Evolutionary conservation across 75 land plant genomes (phyloP).

Genomic region (Pseudotsuga menziesii): DNA sequence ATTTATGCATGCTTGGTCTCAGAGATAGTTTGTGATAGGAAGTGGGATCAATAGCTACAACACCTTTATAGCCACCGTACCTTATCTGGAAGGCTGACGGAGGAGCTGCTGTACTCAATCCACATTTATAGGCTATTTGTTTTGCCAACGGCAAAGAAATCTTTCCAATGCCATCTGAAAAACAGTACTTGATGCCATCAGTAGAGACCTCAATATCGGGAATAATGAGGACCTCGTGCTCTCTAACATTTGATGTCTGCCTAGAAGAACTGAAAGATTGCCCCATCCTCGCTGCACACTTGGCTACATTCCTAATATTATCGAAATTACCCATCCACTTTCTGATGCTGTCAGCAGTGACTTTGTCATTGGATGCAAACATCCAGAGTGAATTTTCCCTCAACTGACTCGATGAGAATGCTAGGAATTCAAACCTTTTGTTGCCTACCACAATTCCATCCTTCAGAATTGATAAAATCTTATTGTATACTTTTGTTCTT

Average conservation of each 20-base stretch:
- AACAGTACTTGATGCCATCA: slow-evolving; percentile 61
- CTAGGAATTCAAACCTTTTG: slow-evolving; percentile 76
- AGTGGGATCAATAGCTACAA: slow-evolving; percentile 78
- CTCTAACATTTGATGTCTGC: slow-evolving; percentile 39
- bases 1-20: slow-evolving; percentile 79
- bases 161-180: slow-evolving; percentile 97
- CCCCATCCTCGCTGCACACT: slow-evolving; percentile 96
- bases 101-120: slow-evolving; percentile 19
- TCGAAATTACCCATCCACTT: slow-evolving; percentile 88
- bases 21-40: slow-evolving; percentile 64
- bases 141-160: slow-evolving; percentile 64
- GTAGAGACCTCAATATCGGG: slow-evolving; percentile 53
- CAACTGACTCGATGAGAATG: slow-evolving; percentile 90
- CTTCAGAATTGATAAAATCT: slow-evolving; percentile 51
- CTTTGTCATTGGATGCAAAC: slow-evolving; percentile 71
- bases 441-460: slow-evolving; percentile 59
- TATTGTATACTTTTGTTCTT: slow-evolving; percentile 46
- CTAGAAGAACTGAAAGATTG: slow-evolving; percentile 80
- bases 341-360: slow-evolving; percentile 60
- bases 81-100: slow-evolving; percentile 96
- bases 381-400: slow-evolving; percentile 80
- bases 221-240: slow-evolving; percentile 50
- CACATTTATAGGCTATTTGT: slow-evolving; percentile 66
- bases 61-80: slow-evolving; percentile 94
- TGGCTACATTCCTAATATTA: slow-evolving; percentile 64